phyloP scores from a whole-genome alignment of 371 early-diverging fungal species.

The Chytridiales sp. region DNA sequence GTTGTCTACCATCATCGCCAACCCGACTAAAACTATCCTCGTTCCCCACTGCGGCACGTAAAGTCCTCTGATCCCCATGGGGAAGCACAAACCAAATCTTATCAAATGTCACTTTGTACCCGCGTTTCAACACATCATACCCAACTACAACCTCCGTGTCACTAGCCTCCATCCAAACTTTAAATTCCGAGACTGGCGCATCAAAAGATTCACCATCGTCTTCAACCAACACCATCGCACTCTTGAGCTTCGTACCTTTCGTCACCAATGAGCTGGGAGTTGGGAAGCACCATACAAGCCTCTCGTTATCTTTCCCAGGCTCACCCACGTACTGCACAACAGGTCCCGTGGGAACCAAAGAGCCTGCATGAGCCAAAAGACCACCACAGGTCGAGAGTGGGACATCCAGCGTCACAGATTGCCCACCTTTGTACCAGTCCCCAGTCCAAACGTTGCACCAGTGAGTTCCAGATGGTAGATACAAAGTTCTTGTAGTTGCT shows the following conservation, averaged over 20 bases:
- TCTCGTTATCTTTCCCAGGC: conserved; percentile 17
- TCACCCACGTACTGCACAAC: conserved; percentile 25
- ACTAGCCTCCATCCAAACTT: conserved; percentile 19
- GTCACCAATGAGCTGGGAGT: not conserved
- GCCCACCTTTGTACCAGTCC: conserved; percentile 33
- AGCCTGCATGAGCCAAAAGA: conserved; percentile 29
- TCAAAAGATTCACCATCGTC: conserved; percentile 38
- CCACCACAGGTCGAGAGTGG: conserved; percentile 33
- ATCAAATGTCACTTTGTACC: conserved; percentile 17
- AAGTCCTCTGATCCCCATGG: conserved; percentile 15
- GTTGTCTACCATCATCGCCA: not conserved
- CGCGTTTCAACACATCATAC: not conserved
- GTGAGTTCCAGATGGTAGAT: conserved; percentile 36
- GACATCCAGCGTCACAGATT: conserved; percentile 13
- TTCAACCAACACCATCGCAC: conserved; percentile 19
- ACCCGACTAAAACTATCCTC: not conserved
- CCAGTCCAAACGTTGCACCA: conserved; percentile 41
- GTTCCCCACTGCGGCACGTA: conserved; percentile 2
- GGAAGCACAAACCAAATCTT: conserved; percentile 25
- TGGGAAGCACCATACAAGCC: conserved; percentile 32
- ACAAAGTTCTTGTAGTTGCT: conserved; percentile 31
- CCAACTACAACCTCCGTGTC: conserved; percentile 15
- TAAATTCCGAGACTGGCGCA: conserved; percentile 12
- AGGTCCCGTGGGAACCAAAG: conserved; percentile 36
- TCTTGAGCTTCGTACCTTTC: not conserved